Percentiles rank a stretch among this genome's conserved stretches.
Conservation (phyloP, 2,329 filamentous ascomycete genomes). For the Paracoccidioides lutzii region DNA sequence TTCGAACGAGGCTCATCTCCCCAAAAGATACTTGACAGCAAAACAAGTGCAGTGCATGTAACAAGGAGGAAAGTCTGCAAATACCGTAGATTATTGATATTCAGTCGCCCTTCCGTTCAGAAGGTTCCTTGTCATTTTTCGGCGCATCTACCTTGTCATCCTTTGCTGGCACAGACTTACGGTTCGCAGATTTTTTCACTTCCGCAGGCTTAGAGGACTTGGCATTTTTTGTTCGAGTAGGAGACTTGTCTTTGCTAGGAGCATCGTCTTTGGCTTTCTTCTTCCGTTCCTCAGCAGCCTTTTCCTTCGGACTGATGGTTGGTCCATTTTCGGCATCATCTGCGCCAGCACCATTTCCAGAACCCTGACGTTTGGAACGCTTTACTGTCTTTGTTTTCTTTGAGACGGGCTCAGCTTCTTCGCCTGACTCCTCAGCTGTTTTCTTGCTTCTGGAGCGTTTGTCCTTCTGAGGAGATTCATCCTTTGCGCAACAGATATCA, state of each 20-base stretch:
- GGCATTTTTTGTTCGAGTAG: slow-evolving; percentile 11
- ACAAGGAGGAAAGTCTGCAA: no score
- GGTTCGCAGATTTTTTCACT: slow-evolving; percentile 3
- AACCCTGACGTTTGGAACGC: slow-evolving; percentile 7
- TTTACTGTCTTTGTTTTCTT: slow-evolving; percentile 11
- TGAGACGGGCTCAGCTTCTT: slow-evolving; percentile 9
- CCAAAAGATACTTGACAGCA: neutral
- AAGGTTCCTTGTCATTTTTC: slow-evolving; percentile 6
- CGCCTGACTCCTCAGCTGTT: slow-evolving; percentile 10
- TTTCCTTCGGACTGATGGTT: slow-evolving; percentile 4
- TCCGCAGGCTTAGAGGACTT: slow-evolving; percentile 12
- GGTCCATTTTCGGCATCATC: slow-evolving; percentile 4
- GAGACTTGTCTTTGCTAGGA: slow-evolving; percentile 10
- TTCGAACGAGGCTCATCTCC: neutral
- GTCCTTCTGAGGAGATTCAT: slow-evolving; percentile 22
- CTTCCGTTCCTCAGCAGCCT: slow-evolving; percentile 3
- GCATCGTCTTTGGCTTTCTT: slow-evolving; percentile 12
- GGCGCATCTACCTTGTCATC: slow-evolving; percentile 12
- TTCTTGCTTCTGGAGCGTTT: slow-evolving; percentile 25
- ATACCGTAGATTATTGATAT: neutral
- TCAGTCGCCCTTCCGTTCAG: neutral
- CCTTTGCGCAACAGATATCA: slow-evolving; percentile 13
- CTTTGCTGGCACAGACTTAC: neutral
- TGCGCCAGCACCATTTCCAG: slow-evolving; percentile 1
- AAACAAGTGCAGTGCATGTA: neutral